A percentile compares a stretch with the other conserved stretches of the same genome.
Conservation (phyloP, 495 filamentous ascomycete species). For the Friedmanniomyces endolithicus region DNA sequence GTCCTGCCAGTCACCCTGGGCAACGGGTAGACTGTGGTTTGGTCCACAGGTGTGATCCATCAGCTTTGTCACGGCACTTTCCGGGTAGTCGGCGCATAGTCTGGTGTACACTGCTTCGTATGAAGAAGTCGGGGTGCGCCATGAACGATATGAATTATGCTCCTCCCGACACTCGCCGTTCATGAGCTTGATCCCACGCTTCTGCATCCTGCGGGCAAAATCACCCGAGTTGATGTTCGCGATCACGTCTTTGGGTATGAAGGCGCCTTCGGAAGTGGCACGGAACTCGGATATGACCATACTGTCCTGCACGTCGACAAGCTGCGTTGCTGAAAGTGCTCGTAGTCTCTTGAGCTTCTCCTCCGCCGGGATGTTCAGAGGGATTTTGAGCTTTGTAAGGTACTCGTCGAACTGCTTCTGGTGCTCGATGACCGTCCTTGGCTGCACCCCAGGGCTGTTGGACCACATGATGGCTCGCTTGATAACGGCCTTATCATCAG, state of each 20-base stretch:
- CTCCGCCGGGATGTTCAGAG: slow-evolving; percentile 27
- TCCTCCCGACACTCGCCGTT: slow-evolving; percentile 47
- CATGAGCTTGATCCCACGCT: slow-evolving; percentile 38
- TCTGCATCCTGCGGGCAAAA: slow-evolving; percentile 34
- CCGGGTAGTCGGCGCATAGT: slow-evolving; percentile 43
- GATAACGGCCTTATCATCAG: slow-evolving; percentile 32
- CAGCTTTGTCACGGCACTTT: slow-evolving; percentile 32
- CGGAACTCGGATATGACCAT: slow-evolving; percentile 43
- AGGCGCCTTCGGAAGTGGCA: slow-evolving; percentile 38
- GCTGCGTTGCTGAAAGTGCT: slow-evolving; percentile 24
- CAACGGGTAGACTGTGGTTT: slow-evolving; percentile 18
- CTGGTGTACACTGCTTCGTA: slow-evolving; percentile 31
- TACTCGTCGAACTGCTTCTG: slow-evolving; percentile 47
- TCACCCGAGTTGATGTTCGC: slow-evolving; percentile 36
- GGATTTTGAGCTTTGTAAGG: slow-evolving; percentile 37
- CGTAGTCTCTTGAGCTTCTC: slow-evolving; percentile 41
- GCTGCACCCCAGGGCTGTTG: slow-evolving; percentile 45
- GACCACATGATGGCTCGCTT: slow-evolving; percentile 42
- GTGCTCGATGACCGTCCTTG: slow-evolving; percentile 35
- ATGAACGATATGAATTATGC: slow-evolving; percentile 39
- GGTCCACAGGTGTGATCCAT: slow-evolving; percentile 37
- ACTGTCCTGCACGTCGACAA: slow-evolving; percentile 33
- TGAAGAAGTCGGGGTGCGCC: slow-evolving; percentile 28
- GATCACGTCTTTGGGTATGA: slow-evolving; percentile 38
- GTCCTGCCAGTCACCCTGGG: slow-evolving; percentile 37